Evolutionary conservation across 345 rosid species (phyloP).

Genomic region (Cardamine chenopodiifolia): DNA sequence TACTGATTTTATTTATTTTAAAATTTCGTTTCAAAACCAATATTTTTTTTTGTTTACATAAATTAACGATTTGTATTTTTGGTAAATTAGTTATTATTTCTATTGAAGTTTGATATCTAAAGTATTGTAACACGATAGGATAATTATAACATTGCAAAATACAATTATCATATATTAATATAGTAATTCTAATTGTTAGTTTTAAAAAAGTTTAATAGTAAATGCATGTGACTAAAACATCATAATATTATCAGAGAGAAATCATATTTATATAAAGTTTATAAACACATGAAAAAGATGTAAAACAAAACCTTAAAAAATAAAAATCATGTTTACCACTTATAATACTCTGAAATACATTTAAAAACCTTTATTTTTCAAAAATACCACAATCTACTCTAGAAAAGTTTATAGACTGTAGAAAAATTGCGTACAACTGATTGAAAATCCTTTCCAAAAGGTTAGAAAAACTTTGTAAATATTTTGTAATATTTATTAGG

Average conservation of each 20-base stretch:
- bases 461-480: neutral
- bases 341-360: neutral
- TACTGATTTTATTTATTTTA: too few species aligned
- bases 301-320: neutral
- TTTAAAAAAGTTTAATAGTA: neutral
- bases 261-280: neutral
- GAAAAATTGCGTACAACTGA: neutral
- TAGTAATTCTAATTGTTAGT: neutral
- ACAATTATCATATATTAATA: too few species aligned
- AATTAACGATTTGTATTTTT: too few species aligned
- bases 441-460: neutral
- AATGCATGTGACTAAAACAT: neutral
- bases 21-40: too few species aligned
- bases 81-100: too few species aligned
- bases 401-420: neutral
- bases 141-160: too few species aligned
- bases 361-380: too few species aligned
- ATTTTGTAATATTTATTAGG: neutral
- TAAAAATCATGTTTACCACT: neutral
- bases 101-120: too few species aligned
- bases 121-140: too few species aligned
- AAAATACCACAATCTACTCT: neutral
- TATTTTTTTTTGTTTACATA: too few species aligned
- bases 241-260: neutral
- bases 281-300: neutral